These are phyloP conservation scores for Mortierella alpina DNA, from an alignment of 192 early-diverging fungal species.

Conservation along the genomic window DNA sequence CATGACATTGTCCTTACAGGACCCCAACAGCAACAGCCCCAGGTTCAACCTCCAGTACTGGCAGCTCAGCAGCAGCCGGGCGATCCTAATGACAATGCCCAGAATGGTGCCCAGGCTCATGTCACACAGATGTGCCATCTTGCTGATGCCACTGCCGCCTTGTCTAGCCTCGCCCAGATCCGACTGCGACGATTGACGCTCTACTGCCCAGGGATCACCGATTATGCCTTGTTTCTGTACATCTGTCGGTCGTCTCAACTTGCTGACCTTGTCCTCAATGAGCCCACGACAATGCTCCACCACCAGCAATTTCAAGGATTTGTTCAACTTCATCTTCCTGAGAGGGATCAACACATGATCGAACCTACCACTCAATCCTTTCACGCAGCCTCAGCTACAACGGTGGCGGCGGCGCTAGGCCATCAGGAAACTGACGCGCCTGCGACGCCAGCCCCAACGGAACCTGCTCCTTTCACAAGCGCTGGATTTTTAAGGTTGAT, in stretches of 20 bases:
- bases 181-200: conserved; percentile 34
- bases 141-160: conserved; percentile 12
- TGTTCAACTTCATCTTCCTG: conserved; percentile 19
- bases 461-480: conserved; percentile 16
- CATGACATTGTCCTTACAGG: conserved; percentile 21
- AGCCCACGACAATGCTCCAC: conserved; percentile 40
- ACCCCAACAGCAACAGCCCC: conserved; percentile 1
- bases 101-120: conserved; percentile 7
- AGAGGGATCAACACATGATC: not conserved
- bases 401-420: not conserved
- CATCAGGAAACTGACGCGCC: not conserved
- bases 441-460: not conserved
- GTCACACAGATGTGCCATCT: conserved; percentile 45
- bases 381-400: not conserved
- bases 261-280: conserved; percentile 39
- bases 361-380: not conserved
- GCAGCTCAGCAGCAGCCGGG: conserved; percentile 7
- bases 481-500: conserved; percentile 30
- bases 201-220: conserved; percentile 51
- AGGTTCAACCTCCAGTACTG: not conserved
- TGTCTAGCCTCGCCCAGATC: conserved; percentile 26
- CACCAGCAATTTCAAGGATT: conserved; percentile 36
- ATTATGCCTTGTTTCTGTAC: conserved; percentile 38
- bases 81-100: not conserved
- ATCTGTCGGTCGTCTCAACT: conserved; percentile 11